phyloP scores from a whole-genome alignment of 257 asterid species.

The Cordia subcordata region DNA sequence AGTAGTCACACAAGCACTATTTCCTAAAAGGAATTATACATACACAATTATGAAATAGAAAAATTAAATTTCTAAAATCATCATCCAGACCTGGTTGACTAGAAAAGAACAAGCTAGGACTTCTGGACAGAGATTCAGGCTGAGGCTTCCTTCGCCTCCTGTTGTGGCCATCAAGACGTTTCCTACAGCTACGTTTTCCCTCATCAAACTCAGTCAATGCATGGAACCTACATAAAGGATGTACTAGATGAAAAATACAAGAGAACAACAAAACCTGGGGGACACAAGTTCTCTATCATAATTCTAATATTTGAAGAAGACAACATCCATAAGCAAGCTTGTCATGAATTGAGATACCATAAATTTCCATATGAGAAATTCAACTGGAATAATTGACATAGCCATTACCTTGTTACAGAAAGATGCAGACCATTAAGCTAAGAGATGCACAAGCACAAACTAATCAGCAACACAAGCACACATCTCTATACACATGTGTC shows the following conservation, averaged over 20 bases:
- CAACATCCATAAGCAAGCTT: no score
- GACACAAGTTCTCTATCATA: background rate
- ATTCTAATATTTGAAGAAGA: no score
- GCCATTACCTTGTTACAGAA: no score
- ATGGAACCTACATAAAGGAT: slow-evolving; percentile 56
- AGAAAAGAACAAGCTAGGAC: slow-evolving; percentile 36
- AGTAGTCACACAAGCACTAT: background rate
- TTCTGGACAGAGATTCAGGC: slow-evolving; percentile 42
- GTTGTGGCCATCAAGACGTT: slow-evolving; percentile 89
- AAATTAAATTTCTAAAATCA: background rate
- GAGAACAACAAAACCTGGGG: background rate
- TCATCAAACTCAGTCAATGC: slow-evolving; percentile 82
- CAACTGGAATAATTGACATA: no score
- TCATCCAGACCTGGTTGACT: slow-evolving; percentile 26
- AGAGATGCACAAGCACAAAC: no score
- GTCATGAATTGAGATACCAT: no score
- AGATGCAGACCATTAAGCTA: no score
- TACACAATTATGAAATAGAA: background rate
- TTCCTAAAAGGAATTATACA: background rate
- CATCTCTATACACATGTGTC: no score
- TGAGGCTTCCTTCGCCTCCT: slow-evolving; percentile 89
- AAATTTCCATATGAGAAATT: no score
- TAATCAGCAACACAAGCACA: no score
- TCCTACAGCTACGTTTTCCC: slow-evolving; percentile 89
- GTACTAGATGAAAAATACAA: background rate